Conservation (phyloP, 2,329 filamentous ascomycete genomes). For the Fonsecaea pugnacius region DNA sequence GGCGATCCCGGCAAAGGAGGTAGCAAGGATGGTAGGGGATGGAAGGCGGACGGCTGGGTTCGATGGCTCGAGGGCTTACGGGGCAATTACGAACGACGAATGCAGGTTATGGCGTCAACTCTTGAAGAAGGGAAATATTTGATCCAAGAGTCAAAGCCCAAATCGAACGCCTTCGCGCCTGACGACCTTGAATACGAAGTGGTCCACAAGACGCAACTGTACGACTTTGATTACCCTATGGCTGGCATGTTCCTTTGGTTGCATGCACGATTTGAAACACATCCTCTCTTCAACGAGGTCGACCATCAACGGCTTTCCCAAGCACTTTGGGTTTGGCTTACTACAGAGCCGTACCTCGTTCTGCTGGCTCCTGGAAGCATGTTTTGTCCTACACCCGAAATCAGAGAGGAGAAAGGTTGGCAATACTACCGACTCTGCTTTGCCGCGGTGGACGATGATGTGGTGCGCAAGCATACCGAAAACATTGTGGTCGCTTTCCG, state of each 20-base stretch:
- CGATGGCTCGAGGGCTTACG: constrained; percentile 86
- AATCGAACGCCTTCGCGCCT: constrained; percentile 24
- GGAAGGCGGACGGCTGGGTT: constrained; percentile 85
- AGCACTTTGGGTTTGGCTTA: constrained; percentile 74
- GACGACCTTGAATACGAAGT: constrained; percentile 70
- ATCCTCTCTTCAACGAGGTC: constrained; percentile 66
- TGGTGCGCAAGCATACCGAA: constrained; percentile 65
- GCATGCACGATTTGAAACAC: constrained; percentile 61
- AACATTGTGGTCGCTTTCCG: constrained; percentile 71
- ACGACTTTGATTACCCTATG: constrained; percentile 76
- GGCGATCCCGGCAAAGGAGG: constrained; percentile 59
- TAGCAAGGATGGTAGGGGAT: constrained; percentile 62
- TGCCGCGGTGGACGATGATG: constrained; percentile 75
- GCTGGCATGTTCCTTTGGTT: constrained; percentile 95
- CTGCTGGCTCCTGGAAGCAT: constrained; percentile 72
- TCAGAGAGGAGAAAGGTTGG: constrained; percentile 66
- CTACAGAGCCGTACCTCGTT: constrained; percentile 69
- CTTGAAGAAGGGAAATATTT: constrained; percentile 71
- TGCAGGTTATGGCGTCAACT: constrained; percentile 75
- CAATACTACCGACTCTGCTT: constrained; percentile 80
- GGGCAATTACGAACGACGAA: constrained; percentile 80
- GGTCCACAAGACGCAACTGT: constrained; percentile 73
- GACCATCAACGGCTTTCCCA: constrained; percentile 61
- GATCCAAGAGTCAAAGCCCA: constrained; percentile 28
- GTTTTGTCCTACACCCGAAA: constrained; percentile 70